phyloP scores from a whole-genome alignment of 768 basidiomycete genomes.

The Kwoniella sp. region DNA sequence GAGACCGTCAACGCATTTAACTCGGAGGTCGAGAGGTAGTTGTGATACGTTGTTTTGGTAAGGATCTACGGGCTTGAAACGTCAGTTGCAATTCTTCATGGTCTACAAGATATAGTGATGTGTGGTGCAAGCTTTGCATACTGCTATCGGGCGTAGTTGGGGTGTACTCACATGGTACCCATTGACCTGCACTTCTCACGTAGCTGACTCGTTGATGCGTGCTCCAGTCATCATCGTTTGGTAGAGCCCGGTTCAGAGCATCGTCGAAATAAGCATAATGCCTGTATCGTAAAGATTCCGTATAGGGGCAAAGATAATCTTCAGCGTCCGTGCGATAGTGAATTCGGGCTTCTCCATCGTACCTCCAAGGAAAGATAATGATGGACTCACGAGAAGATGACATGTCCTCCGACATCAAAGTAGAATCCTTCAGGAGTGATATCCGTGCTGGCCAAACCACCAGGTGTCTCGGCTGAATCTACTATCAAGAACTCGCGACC shows the following conservation, averaged over 20 bases:
- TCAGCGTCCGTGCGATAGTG: neutral
- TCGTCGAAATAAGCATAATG: slow-evolving; percentile 59
- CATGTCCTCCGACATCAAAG: slow-evolving; percentile 58
- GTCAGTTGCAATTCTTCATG: neutral
- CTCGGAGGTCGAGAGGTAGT: slow-evolving; percentile 56
- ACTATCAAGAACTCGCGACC: slow-evolving; percentile 48
- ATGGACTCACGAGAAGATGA: slow-evolving; percentile 56
- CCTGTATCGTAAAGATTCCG: slow-evolving; percentile 14
- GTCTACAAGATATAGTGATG: no score
- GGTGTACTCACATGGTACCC: slow-evolving; percentile 57
- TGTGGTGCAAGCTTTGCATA: neutral
- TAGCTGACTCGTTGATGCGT: slow-evolving; percentile 58
- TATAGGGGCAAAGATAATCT: neutral
- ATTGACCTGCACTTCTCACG: slow-evolving; percentile 52
- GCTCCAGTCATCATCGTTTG: slow-evolving; percentile 57
- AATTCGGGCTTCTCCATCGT: neutral
- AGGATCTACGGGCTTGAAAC: slow-evolving; percentile 36
- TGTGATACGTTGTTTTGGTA: slow-evolving; percentile 58
- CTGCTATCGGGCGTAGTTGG: no score
- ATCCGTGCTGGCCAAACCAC: slow-evolving; percentile 58
- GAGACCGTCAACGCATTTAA: slow-evolving; percentile 57
- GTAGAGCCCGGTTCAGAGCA: slow-evolving; percentile 55
- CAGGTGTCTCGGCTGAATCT: slow-evolving; percentile 49
- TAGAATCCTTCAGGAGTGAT: slow-evolving; percentile 56
- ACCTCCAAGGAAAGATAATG: neutral